Conservation (phyloP, 305 asterid species). For the Striga hermonthica region DNA sequence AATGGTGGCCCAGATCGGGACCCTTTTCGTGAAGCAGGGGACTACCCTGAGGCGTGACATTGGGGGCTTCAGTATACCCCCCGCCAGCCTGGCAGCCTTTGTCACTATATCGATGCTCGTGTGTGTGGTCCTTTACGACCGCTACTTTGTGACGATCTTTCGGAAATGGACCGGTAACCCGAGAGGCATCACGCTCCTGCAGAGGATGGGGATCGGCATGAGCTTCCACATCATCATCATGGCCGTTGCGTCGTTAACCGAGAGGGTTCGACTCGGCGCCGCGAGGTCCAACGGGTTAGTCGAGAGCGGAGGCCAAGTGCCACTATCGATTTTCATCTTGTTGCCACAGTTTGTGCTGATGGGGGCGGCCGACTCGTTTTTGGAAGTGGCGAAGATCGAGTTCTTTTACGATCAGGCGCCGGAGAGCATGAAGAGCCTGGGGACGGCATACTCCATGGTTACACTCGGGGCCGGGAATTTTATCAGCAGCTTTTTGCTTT, state of each 20-base stretch:
- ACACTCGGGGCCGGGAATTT: conserved; percentile 72
- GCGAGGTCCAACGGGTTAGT: conserved; percentile 52
- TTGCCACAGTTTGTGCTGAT: conserved; percentile 78
- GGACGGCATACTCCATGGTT: conserved; percentile 68
- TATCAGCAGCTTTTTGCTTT: conserved; percentile 61
- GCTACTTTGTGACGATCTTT: conserved; percentile 43
- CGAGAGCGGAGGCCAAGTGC: conserved; percentile 54
- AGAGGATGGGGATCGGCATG: conserved; percentile 90
- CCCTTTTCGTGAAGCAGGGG: conserved; percentile 86
- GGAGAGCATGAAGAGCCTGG: conserved; percentile 85
- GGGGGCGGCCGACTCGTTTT: conserved; percentile 84
- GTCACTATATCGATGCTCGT: conserved; percentile 77
- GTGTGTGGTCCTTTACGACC: conserved; percentile 74
- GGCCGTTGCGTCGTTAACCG: conserved; percentile 57
- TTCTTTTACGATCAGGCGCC: conserved; percentile 96
- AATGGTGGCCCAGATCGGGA: conserved; percentile 78
- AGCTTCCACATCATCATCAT: conserved; percentile 61
- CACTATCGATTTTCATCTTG: conserved; percentile 61
- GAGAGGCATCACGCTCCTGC: conserved; percentile 72
- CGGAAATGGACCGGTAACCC: conserved; percentile 68
- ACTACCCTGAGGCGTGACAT: conserved; percentile 59
- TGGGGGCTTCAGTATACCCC: conserved; percentile 65
- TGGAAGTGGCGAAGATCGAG: conserved; percentile 79
- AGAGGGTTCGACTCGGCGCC: conserved; percentile 53
- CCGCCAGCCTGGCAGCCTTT: conserved; percentile 74